Evolutionary conservation across 2,329 filamentous ascomycete genomes (phyloP), one percentile per base, ranked within the genome.

Genomic region (Pseudocercospora musae): DNA sequence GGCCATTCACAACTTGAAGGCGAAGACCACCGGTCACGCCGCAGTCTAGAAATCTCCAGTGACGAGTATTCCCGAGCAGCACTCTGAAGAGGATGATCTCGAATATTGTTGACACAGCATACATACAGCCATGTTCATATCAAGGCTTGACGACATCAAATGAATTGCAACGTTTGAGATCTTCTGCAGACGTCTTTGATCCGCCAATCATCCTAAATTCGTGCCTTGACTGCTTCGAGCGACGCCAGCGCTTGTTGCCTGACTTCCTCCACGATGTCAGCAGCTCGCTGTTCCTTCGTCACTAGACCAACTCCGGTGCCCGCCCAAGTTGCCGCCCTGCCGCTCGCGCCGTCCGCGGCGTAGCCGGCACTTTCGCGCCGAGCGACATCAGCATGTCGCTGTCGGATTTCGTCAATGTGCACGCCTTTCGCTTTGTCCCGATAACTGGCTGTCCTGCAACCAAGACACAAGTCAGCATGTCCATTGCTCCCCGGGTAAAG

Each of bases 301-400:
- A 89, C 78, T 64, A 89, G 73, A 0, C 87, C 86, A 18, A 89
- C 81, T 0, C 80, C 62, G 40, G 62, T 64, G 23, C 60, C 87
- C 4, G 84, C 85, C 78, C 87, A 89, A 10, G 84, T 84, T 4
- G 84, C 85, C 76, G 87, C 77, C 66, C 85, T 79, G 2, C 81
- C 84, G 21, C 79, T 71, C 0, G 74, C 74, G 18, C 83, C 84
- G 50, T 69, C 63, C 1, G 53, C 59, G 78, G 82, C 68, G 46
- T 62, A 82, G 55, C 83, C 78, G 23, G 72, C 72, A 72, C 84
- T 81, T 2, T 80, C 82, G 56, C 72, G 77, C 64, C 78, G 74
- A 69, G 81, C 69, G 29, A 84, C 85, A 65, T 80, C 74, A 18
- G 78, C 70, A 73, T 81, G 80, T 55, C 77, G 60, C 60, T 67